Conservation (phyloP, 306 rosid genomes). For the Corylus americana region DNA sequence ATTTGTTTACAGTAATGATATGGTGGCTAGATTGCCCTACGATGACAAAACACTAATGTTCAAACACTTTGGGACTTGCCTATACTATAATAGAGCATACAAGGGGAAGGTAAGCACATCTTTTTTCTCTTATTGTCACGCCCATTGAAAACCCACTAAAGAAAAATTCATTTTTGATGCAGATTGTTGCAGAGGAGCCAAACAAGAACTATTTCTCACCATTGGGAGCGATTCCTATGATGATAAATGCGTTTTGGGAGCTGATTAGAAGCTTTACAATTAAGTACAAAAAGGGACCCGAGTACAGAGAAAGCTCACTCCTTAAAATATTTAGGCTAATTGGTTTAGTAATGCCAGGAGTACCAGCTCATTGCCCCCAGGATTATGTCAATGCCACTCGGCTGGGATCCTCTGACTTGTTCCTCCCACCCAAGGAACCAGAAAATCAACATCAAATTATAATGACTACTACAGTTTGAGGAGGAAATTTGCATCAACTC, state of each 20-base stretch:
- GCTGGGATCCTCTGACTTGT: constrained; percentile 33
- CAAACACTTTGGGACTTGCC: constrained; percentile 79
- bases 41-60: constrained; percentile 60
- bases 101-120: constrained; percentile 38
- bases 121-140: neutral
- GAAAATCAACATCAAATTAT: neutral
- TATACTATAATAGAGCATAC: constrained; percentile 55
- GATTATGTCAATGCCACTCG: constrained; percentile 74
- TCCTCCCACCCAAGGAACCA: neutral
- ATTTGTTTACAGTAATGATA: constrained; percentile 70
- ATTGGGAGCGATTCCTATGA: constrained; percentile 44
- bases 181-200: constrained; percentile 70
- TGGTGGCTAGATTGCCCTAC: constrained; percentile 73
- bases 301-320: constrained; percentile 54
- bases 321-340: constrained; percentile 45
- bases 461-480: neutral
- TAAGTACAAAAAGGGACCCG: constrained; percentile 35
- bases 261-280: constrained; percentile 68
- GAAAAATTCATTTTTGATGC: neutral
- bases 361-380: constrained; percentile 63
- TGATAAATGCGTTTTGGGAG: constrained; percentile 49
- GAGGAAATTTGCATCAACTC: neutral
- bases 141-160: neutral
- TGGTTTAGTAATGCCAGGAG: constrained; percentile 60
- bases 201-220: constrained; percentile 61